Base-by-base conservation (phyloP, 176 grass and related monocot species). In the Rhipidocladum racemiflorum region DNA sequence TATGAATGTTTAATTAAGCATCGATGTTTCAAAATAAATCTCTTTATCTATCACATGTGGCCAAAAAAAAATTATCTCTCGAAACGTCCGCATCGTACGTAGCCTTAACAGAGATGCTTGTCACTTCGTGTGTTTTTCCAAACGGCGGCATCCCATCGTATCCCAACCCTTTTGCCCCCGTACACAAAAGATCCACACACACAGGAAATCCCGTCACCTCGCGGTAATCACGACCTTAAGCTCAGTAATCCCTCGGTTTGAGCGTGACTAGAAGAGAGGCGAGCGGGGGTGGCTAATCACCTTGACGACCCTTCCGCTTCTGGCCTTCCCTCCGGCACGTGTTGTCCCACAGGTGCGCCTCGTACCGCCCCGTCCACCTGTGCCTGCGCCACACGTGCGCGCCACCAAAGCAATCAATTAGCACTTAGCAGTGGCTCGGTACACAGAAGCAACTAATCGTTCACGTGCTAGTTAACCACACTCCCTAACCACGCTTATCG, bases 341-440 rank as follows among this genome's bases (percentile, higher is more conserved):
- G 88, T 95, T 99, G 82, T 99, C 96, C 96, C 96, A 99, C 8
- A 99, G 83, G 83, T 99, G 96, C 4, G 96, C 96, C 77, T 99
- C 96, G 81, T 99, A 99, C 87, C 96, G 92, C 64, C 96, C 96
- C 43, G 96, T 99, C 96, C 96, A 99, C 84, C 96, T 95, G 88
- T 99, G 96, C 85, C 96, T 99, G 87, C 83, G 25, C n/a, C 61
- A 77, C 70, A 89, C 85, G 78, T 57, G 49, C 68, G 81, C 49
- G 20, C 65, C 11, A 15, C 32, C 65, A n/a, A 57, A 24, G 3
- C 57, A 27, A 14, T 13, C 23, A 7, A 7, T 42, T 21, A 80
- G 60, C 23, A 7, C 4, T 42, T 21, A 80, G 60, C 3, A 5
- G 2, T 7, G 3, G 3, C 9, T 10, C 21, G 12, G 2, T 10